A percentile compares a stretch with the other conserved stretches of the same genome.
Conservation (phyloP, 257 asterid species). For the Primulina huaijiensis region DNA sequence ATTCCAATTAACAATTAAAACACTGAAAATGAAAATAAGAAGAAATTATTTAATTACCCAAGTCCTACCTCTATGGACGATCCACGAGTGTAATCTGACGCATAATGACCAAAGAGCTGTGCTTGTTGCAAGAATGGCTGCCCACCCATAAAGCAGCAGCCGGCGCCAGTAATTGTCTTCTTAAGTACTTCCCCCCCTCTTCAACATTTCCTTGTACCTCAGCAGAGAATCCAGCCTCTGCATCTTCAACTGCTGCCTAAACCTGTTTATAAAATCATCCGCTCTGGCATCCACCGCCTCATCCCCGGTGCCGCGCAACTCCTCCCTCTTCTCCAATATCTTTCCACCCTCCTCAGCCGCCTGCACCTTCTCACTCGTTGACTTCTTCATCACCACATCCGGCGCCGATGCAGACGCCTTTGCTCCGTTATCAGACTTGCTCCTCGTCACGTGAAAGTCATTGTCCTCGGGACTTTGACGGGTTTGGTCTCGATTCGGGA, state of each 20-base stretch:
- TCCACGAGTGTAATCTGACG: too few species aligned
- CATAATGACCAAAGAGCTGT: too few species aligned
- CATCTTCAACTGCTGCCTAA: constrained; percentile 61
- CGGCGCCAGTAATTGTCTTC: too few species aligned
- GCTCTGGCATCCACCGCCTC: constrained; percentile 60
- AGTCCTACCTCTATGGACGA: too few species aligned
- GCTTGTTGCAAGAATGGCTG: too few species aligned
- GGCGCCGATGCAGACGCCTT: neutral
- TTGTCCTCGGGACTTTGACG: neutral
- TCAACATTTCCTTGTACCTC: constrained; percentile 45
- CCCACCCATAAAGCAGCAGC: too few species aligned
- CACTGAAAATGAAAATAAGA: too few species aligned
- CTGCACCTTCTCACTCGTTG: constrained; percentile 41
- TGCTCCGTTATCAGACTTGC: constrained; percentile 27
- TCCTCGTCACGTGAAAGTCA: constrained; percentile 27
- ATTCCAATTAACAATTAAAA: too few species aligned
- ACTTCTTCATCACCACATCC: constrained; percentile 32
- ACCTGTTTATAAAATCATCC: constrained; percentile 59
- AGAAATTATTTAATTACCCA: too few species aligned
- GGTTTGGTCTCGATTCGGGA: constrained; percentile 3
- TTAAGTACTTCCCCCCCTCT: constrained; percentile 23
- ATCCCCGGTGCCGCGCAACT: constrained; percentile 31
- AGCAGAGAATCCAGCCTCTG: constrained; percentile 60
- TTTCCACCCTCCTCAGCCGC: neutral
- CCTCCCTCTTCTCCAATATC: neutral